phyloP scores from a whole-genome alignment of 441 rosid species.

The Raphanus hybrid region DNA sequence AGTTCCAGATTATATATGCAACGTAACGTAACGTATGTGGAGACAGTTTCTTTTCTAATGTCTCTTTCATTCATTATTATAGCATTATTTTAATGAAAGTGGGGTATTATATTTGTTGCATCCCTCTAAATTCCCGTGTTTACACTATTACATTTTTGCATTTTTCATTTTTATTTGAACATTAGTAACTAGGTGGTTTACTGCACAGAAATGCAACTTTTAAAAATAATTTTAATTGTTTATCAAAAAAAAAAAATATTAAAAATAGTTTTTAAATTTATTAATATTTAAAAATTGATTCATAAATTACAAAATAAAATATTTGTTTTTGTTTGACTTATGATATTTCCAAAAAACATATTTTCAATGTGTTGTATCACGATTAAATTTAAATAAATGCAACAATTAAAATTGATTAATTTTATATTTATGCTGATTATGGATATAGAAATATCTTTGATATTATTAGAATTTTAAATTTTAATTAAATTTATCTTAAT shows the following conservation, averaged over 20 bases:
- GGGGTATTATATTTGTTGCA: not conserved
- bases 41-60: conserved; percentile 11
- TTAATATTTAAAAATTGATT: not conserved
- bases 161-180: conserved; percentile 4
- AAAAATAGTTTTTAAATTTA: not conserved
- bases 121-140: conserved; percentile 19
- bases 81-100: conserved; percentile 5
- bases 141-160: not conserved
- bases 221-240: no score
- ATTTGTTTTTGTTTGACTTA: not conserved
- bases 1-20: conserved; percentile 3
- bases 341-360: not conserved
- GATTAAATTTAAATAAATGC: not conserved
- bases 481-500: no score
- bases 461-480: no score
- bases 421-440: not conserved
- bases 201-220: no score
- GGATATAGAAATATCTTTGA: not conserved
- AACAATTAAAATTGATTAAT: not conserved
- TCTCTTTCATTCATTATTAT: conserved; percentile 23
- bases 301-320: not conserved
- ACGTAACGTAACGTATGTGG: conserved; percentile 32
- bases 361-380: not conserved
- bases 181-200: no score
- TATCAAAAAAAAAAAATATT: no score